phyloP scores from a whole-genome alignment of 2,329 filamentous ascomycete genomes.

The Grosmannia huntii region DNA sequence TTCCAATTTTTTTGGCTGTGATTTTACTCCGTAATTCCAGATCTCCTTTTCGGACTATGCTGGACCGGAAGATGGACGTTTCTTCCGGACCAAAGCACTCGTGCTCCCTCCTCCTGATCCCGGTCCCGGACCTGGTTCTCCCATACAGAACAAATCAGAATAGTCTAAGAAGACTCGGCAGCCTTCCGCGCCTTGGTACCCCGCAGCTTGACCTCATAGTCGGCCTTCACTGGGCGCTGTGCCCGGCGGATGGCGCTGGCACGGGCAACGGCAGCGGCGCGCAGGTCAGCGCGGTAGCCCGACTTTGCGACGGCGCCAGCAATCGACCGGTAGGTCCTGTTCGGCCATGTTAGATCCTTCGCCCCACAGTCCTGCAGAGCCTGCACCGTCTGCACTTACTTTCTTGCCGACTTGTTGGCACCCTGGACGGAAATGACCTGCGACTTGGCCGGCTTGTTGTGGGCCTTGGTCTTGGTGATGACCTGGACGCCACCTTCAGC shows the following conservation, averaged over 20 bases:
- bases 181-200: conserved; percentile 71
- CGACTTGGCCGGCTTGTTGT: conserved; percentile 60
- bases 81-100: background rate
- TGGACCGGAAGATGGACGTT: background rate
- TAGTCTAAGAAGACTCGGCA: conserved; percentile 31
- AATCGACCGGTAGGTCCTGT: conserved; percentile 77
- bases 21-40: background rate
- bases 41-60: background rate
- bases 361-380: background rate
- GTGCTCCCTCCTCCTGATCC: background rate
- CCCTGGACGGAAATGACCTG: conserved; percentile 55
- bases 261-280: conserved; percentile 67
- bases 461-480: conserved; percentile 67
- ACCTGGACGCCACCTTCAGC: conserved; percentile 72
- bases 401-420: conserved; percentile 60
- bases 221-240: conserved; percentile 67
- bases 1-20: conserved; percentile 3
- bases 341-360: background rate
- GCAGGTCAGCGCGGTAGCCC: conserved; percentile 74
- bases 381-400: conserved; percentile 41
- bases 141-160: background rate
- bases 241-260: conserved; percentile 73
- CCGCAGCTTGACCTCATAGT: conserved; percentile 60
- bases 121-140: background rate
- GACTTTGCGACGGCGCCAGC: conserved; percentile 72